Base-by-base conservation (phyloP, 2,329 filamentous ascomycete genomes). In the Fusarium falciforme region DNA sequence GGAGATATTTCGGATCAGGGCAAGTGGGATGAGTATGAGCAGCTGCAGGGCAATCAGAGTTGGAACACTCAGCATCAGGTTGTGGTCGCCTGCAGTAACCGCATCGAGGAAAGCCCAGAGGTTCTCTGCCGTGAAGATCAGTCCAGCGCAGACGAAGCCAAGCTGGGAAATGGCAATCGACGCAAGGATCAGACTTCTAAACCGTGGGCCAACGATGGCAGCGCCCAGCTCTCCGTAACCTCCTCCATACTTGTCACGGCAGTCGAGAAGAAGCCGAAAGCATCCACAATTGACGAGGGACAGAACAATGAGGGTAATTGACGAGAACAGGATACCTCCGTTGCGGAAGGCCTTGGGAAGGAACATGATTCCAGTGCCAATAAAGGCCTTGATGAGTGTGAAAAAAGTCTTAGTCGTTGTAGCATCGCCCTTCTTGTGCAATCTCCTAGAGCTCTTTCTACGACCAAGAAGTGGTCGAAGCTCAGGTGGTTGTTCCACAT, bases 281-380 rank as follows among this genome's bases (percentile, higher is more conserved):
- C 92, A 93, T 12, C 92, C 79, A 77, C 91, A 92, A 52, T 92
- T 93, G 74, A 94, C 83, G 22, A 88, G 79, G 2, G 93, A 91
- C 4, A 94, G 89, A 11, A 85, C 83, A 54, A 94, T 82, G 73
- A 95, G 87, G 0, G 91, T 91, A 59, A 94, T 82, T 0, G 90
- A 91, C 0, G 93, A 94, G 79, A 95, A 95, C 12, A 94, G 84
- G 61, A 95, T 91, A 27, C 93, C 93, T 38, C 93, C 93, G 73
- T 95, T 95, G 78, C 90, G 90, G 83, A 94, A 95, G 0, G 93
- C 93, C 79, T 94, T 94, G 55, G 93, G 93, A 52, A 95, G 81
- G 78, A 95, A 95, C 90, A 95, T 94, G 80, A 95, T 94, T 70
- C 93, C 93, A 0, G 93, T 95, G 57, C 93, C 93, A 64, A 95